phyloP scores from a whole-genome alignment of 805 yeast genomes.

The Wickerhamiella galacta region DNA sequence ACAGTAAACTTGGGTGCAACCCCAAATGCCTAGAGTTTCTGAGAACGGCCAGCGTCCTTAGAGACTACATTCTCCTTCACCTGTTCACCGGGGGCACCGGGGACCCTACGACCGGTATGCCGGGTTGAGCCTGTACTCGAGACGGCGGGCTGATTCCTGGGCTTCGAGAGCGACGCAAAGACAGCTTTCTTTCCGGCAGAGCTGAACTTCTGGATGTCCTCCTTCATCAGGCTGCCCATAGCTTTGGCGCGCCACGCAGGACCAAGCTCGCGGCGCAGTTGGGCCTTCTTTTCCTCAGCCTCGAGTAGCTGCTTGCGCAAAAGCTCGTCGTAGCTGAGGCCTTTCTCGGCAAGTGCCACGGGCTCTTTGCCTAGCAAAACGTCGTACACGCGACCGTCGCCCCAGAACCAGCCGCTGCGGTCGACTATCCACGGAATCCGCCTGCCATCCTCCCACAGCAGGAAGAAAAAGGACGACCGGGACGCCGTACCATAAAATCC shows the following conservation, averaged over 20 bases:
- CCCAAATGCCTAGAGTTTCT: too few relatives aligned
- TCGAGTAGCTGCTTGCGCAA: conserved; percentile 32
- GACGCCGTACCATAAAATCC: conserved; percentile 78
- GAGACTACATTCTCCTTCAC: too few relatives aligned
- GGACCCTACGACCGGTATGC: too few relatives aligned
- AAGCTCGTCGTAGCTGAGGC: conserved; percentile 44
- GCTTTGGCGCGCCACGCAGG: conserved; percentile 43
- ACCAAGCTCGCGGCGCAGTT: conserved; percentile 39
- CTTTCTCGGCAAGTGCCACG: conserved; percentile 59
- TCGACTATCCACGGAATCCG: conserved; percentile 62
- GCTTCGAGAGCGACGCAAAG: conserved; percentile 6
- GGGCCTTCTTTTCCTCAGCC: conserved; percentile 32
- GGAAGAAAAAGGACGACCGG: conserved; percentile 54
- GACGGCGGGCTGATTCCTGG: conserved; percentile 1
- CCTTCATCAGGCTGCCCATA: conserved; percentile 27
- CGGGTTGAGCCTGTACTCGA: too few relatives aligned
- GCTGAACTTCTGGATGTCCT: conserved; percentile 24
- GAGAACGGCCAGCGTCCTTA: too few relatives aligned
- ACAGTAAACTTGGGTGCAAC: too few relatives aligned
- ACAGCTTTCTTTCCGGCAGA: conserved; percentile 14
- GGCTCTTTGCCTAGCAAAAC: conserved; percentile 66
- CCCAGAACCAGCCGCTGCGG: conserved; percentile 82
- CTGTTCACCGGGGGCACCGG: too few relatives aligned
- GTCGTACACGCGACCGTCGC: conserved; percentile 77
- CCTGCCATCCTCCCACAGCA: conserved; percentile 41